Evolutionary conservation across 108 stramenopile species (phyloP).

Genomic region (Stephanodiscus minutulus): DNA sequence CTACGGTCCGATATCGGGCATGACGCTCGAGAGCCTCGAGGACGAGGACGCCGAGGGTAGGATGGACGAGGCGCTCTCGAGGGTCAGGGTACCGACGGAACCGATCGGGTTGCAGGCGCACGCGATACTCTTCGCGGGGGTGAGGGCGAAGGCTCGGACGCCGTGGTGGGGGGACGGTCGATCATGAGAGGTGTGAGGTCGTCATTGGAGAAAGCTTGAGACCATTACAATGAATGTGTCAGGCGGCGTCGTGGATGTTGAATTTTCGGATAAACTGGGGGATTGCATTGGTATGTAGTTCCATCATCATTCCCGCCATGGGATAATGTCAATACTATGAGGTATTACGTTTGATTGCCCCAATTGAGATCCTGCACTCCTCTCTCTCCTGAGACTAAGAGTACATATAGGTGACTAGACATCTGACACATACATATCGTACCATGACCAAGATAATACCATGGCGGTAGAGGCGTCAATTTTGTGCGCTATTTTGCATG

Average conservation of each 20-base stretch:
- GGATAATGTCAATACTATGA: too few species aligned
- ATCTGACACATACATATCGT: too few species aligned
- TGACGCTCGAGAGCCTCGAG: slow-evolving; percentile 68
- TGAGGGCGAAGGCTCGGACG: slow-evolving; percentile 73
- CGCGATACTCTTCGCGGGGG: slow-evolving; percentile 84
- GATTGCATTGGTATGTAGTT: neutral
- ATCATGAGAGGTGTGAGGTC: neutral
- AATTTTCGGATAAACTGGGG: neutral
- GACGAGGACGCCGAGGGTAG: slow-evolving; percentile 60
- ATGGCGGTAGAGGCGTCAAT: too few species aligned
- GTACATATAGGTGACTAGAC: too few species aligned
- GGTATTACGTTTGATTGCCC: too few species aligned
- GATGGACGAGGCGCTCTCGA: slow-evolving; percentile 69
- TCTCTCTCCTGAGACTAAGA: too few species aligned
- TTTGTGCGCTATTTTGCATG: too few species aligned
- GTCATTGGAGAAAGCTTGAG: too few species aligned
- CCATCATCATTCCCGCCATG: neutral
- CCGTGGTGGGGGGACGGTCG: slow-evolving; percentile 84
- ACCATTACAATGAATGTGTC: too few species aligned
- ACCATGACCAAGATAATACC: too few species aligned
- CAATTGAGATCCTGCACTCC: too few species aligned
- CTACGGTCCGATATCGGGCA: slow-evolving; percentile 75
- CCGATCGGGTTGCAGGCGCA: slow-evolving; percentile 89
- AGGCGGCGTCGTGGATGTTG: neutral
- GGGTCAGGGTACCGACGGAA: slow-evolving; percentile 62